phyloP scores from a whole-genome alignment of 345 rosid genomes.

The Linum tenue region DNA sequence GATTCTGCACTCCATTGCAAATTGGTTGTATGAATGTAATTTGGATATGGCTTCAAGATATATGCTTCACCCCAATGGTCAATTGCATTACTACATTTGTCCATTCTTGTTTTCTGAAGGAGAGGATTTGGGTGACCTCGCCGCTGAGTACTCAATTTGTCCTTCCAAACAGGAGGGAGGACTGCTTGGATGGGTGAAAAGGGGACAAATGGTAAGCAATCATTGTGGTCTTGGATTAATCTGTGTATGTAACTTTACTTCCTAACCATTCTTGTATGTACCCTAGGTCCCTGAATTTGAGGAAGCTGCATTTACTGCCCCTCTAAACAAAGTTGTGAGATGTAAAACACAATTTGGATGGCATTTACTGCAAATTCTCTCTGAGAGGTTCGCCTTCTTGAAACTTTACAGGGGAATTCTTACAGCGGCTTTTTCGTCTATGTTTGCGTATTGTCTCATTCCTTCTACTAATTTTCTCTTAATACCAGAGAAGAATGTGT shows the following conservation, averaged over 20 bases:
- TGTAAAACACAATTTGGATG: conserved; percentile 86
- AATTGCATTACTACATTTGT: no score
- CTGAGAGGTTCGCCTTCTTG: conserved; percentile 54
- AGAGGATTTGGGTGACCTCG: conserved; percentile 88
- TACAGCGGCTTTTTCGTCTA: conserved; percentile 6
- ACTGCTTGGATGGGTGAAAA: conserved; percentile 85
- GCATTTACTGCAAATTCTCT: conserved; percentile 86
- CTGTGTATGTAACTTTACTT: background rate
- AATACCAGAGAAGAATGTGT: conserved; percentile 38
- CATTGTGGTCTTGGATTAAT: no score
- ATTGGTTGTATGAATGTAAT: background rate
- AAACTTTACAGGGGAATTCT: background rate
- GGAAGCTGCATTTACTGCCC: conserved; percentile 75
- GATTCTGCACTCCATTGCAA: no score
- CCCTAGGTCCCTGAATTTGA: conserved; percentile 84
- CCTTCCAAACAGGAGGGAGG: conserved; percentile 83
- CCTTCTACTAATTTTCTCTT: background rate
- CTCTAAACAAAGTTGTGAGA: conserved; percentile 57
- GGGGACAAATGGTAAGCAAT: conserved; percentile 73
- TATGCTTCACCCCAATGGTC: background rate
- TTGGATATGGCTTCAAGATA: background rate
- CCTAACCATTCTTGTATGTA: conserved; percentile 2
- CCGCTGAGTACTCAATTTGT: conserved; percentile 68
- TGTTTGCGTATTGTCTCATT: background rate
- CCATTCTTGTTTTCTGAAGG: conserved; percentile 37